Conservation (phyloP, 768 basidiomycete species). For the Ramaria sp. region DNA sequence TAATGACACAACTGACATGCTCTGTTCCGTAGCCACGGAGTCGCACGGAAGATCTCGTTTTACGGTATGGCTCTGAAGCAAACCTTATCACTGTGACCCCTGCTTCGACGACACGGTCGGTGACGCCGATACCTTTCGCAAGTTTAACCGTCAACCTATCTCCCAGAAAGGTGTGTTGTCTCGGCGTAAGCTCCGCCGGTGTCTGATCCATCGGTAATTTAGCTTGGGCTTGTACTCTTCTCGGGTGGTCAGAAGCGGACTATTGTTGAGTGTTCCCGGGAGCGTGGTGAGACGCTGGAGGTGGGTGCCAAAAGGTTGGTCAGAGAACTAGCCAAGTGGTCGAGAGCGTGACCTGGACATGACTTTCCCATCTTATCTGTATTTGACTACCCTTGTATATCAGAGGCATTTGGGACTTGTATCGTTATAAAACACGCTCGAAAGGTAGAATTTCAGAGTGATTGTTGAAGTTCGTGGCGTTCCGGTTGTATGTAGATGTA, state of each 20-base stretch:
- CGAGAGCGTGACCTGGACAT: not conserved
- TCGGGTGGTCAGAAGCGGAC: conserved; percentile 7
- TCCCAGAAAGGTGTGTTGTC: not conserved
- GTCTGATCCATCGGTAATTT: not conserved
- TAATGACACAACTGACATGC: no score
- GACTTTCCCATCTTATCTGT: not conserved
- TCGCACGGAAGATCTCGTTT: conserved; percentile 63
- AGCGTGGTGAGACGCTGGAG: conserved; percentile 47
- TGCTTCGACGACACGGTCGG: not conserved
- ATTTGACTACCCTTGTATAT: not conserved
- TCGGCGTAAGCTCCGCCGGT: not conserved
- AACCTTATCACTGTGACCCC: conserved; percentile 20
- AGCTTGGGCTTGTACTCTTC: not conserved
- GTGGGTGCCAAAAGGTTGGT: conserved; percentile 42
- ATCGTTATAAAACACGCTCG: not conserved
- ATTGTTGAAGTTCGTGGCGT: no score
- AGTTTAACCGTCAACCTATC: conserved; percentile 1
- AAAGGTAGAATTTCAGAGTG: not conserved
- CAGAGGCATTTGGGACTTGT: not conserved
- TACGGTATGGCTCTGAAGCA: conserved; percentile 29
- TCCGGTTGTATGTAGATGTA: no score
- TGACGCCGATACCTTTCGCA: not conserved
- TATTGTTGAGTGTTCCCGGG: conserved; percentile 12
- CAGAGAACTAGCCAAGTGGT: conserved; percentile 34
- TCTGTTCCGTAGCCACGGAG: conserved; percentile 47